Base-by-base conservation (phyloP, 345 rosid species). In the Cardiospermum halicacabum region DNA sequence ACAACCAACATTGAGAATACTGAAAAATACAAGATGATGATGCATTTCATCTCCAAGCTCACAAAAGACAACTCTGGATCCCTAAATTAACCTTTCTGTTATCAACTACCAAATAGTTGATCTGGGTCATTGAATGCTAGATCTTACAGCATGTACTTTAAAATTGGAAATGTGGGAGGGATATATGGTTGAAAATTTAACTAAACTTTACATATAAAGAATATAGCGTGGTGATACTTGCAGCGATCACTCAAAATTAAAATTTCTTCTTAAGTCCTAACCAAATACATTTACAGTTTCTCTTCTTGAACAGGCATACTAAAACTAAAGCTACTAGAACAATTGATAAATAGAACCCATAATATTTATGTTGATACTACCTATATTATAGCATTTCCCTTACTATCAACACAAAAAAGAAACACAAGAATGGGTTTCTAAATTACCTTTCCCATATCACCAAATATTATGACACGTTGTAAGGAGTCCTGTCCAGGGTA, bases 401-500 rank as follows among this genome's bases (percentile, higher is more conserved):
- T 26, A 7, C 39, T 10, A 42, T 60, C 64, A 25, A 16, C 30
- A 27, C 12, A 27, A 24, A 60, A 27, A 22, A 60, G 6, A 21
- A 40, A 60, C 53, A 15, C 22, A 56, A 45, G 19, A n/a, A 53
- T 56, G 7, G 53, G 59, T 39, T 60, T 34, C 59, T 36, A 13
- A 13, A 58, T 6, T 19, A 89, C 96, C 91, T 86, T 89, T 5
- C 96, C 93, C 91, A 93, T 90, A 78, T 88, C 98, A 63, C 97
- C 97, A 34, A 88, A 90, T 62, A 93, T 74, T 42, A 88, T 74
- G 60, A 93, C 84, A 45, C 84, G 85, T 64, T 93, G 98, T 63
- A 88, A 69, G 0, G 97, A 90, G 69, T 90, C 83, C 74, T 93
- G 96, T 67, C 98, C 97, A 30, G 97, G 98, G 78, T 65, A 90